These are phyloP conservation scores for Alternaria arborescens DNA, from an alignment of 2,329 filamentous ascomycete genomes.

Conservation along the genomic window DNA sequence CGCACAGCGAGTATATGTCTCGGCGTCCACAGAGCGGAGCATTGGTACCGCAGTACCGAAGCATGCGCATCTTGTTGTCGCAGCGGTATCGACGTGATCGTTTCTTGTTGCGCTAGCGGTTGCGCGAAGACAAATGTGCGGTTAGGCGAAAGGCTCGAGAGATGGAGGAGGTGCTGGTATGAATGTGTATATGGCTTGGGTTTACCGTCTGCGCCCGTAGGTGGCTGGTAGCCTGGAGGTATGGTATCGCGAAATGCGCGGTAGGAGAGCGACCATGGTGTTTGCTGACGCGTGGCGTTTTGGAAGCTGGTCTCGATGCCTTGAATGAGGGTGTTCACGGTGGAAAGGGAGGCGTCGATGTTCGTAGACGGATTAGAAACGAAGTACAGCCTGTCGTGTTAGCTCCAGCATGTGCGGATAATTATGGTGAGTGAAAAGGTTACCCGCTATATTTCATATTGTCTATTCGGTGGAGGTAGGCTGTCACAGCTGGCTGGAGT, in stretches of 20 bases:
- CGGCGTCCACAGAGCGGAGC: conserved; percentile 39
- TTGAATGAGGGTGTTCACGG: conserved; percentile 33
- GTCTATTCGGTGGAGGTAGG: not conserved
- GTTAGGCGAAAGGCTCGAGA: conserved; percentile 29
- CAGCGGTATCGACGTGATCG: conserved; percentile 35
- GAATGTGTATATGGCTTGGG: conserved; percentile 30
- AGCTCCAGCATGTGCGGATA: not conserved
- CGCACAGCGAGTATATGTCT: conserved; percentile 34
- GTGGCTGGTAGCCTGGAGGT: conserved; percentile 25
- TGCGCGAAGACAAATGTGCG: conserved; percentile 39
- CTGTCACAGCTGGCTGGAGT: not conserved
- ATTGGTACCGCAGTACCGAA: conserved; percentile 28
- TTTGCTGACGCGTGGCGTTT: conserved; percentile 26
- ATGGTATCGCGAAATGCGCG: conserved; percentile 44
- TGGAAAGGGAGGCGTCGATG: conserved; percentile 34
- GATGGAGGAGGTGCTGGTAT: conserved; percentile 43
- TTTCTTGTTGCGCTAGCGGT: conserved; percentile 19
- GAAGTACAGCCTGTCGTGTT: conserved; percentile 42
- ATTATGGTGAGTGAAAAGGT: not conserved
- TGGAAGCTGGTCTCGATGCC: conserved; percentile 40
- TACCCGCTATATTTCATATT: conserved; percentile 35
- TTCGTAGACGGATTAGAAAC: conserved; percentile 38
- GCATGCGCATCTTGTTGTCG: conserved; percentile 35
- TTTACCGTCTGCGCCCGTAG: conserved; percentile 24
- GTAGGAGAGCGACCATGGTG: conserved; percentile 43